phyloP scores from a whole-genome alignment of 352 stramenopile species.

The Phytophthora parvispora region DNA sequence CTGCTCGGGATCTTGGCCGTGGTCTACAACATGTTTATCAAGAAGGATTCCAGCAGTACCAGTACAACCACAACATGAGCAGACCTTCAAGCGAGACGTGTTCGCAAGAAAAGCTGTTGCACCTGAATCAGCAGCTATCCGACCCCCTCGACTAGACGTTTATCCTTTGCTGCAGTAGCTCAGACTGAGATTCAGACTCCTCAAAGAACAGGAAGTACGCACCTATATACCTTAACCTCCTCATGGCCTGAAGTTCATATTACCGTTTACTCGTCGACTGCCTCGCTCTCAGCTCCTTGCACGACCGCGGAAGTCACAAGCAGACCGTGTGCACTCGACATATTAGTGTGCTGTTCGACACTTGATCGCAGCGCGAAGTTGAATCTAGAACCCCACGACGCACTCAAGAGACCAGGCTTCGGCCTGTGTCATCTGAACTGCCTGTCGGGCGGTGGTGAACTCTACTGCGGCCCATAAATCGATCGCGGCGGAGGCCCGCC shows the following conservation, averaged over 20 bases:
- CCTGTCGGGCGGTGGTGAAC: neutral
- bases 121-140: neutral
- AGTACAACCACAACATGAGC: conserved; percentile 37
- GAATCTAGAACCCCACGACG: neutral
- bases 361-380: neutral
- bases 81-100: neutral
- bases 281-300: conserved; percentile 4
- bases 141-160: conserved; percentile 10
- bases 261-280: conserved; percentile 30
- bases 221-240: conserved; percentile 30
- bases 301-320: neutral
- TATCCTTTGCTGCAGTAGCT: conserved; percentile 26
- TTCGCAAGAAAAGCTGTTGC: neutral
- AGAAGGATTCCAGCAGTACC: conserved; percentile 52
- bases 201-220: conserved; percentile 33
- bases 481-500: conserved; percentile 56
- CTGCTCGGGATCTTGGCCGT: conserved; percentile 87
- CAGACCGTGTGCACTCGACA: neutral
- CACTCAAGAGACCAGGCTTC: neutral
- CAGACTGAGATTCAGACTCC: conserved; percentile 18
- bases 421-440: conserved; percentile 1
- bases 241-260: conserved; percentile 28
- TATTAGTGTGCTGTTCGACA: neutral
- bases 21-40: conserved; percentile 93
- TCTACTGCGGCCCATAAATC: conserved; percentile 82